Evolutionary conservation across 805 yeast species (phyloP), one percentile per base, ranked within the genome.

Genomic region (Metschnikowia continentalis): DNA sequence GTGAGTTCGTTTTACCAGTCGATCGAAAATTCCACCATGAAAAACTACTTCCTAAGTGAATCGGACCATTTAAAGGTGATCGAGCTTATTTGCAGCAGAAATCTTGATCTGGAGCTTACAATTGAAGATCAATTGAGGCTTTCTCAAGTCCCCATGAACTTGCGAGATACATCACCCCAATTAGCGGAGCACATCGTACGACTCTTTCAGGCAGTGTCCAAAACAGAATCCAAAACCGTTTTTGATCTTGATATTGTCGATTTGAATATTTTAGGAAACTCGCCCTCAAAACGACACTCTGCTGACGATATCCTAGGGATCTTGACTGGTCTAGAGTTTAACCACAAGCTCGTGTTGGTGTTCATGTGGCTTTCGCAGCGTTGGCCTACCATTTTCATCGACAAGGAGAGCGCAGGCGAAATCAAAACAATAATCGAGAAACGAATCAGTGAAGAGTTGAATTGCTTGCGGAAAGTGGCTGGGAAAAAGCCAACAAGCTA

Each of bases 291-390:
- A n/a, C 51, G 52, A 10, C 61, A 61, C 15, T 49, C 62, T 6
- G 48, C 58, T 3, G 62, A 56, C 14, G 52, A 56, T 15, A 61
- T 66, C 2, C 58, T 66, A 17, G 58, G 56, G 20, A 52, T 55
- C 4, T 58, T 69, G 38, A 62, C 62, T 22, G 44, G 64, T 32
- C 68, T 84, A 19, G 97, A 90, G 63, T 76, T 77, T 5, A 70
- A 86, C 52, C 96, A 90, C 68, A 81, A 82, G 56, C 70, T 80
- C 42, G 75, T 88, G 15, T 77, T 83, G 57, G 68, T 88, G 6
- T 92, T 81, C 62, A 71, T 89, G 62, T 92, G 99, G 99, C 73
- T 92, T 54, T 78, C 88, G 49, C 91, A 88, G 64, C 74, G 97
- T 61, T 92, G 86, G 73, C 96, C 97, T 0, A 82, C 85, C 32